These are phyloP conservation scores for Anisodus tanguticus DNA, from an alignment of 257 asterid genomes.

Conservation along the genomic window DNA sequence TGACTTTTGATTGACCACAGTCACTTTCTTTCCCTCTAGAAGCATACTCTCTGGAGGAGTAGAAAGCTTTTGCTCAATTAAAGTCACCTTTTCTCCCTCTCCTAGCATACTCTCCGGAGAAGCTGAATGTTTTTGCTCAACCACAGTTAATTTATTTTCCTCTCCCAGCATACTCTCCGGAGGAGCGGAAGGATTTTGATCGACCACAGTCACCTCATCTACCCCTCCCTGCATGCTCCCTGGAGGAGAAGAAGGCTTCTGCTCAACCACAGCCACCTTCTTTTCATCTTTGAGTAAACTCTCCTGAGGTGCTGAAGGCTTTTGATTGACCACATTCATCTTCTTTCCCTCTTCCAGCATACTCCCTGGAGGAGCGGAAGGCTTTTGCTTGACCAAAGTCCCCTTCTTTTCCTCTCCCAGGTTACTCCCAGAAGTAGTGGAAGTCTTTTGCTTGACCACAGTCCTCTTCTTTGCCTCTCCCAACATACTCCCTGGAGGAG, in stretches of 20 bases:
- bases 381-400: slow-evolving; percentile 23
- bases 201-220: background rate
- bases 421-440: slow-evolving; percentile 33
- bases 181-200: slow-evolving; percentile 33
- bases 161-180: slow-evolving; percentile 38
- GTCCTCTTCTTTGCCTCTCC: slow-evolving; percentile 47
- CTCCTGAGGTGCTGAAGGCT: slow-evolving; percentile 20
- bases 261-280: slow-evolving; percentile 27
- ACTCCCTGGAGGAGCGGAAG: slow-evolving; percentile 23
- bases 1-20: slow-evolving; percentile 33
- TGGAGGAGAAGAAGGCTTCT: slow-evolving; percentile 27
- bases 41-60: background rate
- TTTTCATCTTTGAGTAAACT: background rate
- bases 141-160: slow-evolving; percentile 39
- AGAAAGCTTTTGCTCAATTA: background rate
- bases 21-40: slow-evolving; percentile 16
- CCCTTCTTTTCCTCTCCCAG: slow-evolving; percentile 48
- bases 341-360: slow-evolving; percentile 26
- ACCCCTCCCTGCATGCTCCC: background rate
- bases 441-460: slow-evolving; percentile 14
- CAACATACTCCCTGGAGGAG: slow-evolving; percentile 35
- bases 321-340: slow-evolving; percentile 30
- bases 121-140: slow-evolving; percentile 25
- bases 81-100: background rate
- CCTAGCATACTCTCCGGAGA: background rate